These are phyloP conservation scores for Reticulascus tulasneorum DNA, from an alignment of 2,329 filamentous ascomycete species.

Conservation along the genomic window DNA sequence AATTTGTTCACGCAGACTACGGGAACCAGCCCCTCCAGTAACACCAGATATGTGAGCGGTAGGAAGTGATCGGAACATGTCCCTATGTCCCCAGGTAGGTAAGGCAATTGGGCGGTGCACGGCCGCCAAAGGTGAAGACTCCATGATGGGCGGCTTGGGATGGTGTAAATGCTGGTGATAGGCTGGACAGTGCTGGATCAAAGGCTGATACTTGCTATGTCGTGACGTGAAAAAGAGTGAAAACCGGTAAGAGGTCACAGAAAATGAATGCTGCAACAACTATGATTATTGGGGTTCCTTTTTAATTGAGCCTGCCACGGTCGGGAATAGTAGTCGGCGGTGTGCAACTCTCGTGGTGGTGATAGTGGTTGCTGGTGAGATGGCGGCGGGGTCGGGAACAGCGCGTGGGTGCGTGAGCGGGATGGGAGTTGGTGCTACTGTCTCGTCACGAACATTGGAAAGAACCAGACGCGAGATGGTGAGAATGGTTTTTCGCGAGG, in stretches of 20 bases:
- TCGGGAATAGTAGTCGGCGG: constrained; percentile 2
- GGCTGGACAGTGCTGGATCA: constrained; percentile 7
- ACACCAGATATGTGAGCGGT: constrained; percentile 45
- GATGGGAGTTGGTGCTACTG: constrained; percentile 3
- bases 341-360: no score
- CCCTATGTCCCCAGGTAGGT: constrained; percentile 54
- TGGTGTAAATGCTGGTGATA: constrained; percentile 4
- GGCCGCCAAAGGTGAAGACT: constrained; percentile 87
- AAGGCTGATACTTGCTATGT: constrained; percentile 22
- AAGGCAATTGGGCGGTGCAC: constrained; percentile 70
- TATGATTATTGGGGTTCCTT: constrained; percentile 8
- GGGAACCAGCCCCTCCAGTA: constrained; percentile 57
- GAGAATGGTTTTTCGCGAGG: background rate
- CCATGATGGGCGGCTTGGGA: constrained; percentile 55
- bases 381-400: constrained; percentile 3
- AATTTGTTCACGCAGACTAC: constrained; percentile 77
- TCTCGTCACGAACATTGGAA: constrained; percentile 2
- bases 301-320: constrained; percentile 11
- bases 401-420: background rate
- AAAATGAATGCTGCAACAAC: constrained; percentile 29
- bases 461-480: constrained; percentile 7
- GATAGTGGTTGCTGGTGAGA: no score
- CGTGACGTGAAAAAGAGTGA: constrained; percentile 16
- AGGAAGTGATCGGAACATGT: constrained; percentile 49
- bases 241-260: constrained; percentile 19